Conservation (phyloP, 2,329 filamentous ascomycete species). For the Sordariomycetes sp. region DNA sequence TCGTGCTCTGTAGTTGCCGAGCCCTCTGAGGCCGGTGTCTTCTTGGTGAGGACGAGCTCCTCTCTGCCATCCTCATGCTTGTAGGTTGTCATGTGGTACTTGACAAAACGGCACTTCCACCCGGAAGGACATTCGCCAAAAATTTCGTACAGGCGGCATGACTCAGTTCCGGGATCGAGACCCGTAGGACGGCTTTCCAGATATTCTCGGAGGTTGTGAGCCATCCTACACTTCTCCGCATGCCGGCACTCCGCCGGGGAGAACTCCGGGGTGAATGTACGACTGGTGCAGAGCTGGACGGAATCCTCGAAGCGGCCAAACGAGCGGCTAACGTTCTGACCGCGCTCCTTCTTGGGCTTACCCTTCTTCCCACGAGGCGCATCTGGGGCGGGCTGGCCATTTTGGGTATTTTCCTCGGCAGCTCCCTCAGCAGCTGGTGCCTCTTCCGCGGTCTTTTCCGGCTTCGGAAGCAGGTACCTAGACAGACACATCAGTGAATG, state of each 20-base stretch:
- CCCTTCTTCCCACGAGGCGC: constrained; percentile 19
- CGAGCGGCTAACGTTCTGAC: constrained; percentile 70
- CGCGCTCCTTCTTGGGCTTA: constrained; percentile 30
- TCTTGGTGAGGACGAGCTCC: constrained; percentile 63
- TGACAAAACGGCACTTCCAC: constrained; percentile 90
- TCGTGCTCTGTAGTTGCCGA: constrained; percentile 15
- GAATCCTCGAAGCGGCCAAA: constrained; percentile 75
- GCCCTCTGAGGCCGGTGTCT: constrained; percentile 19
- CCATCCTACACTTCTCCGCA: constrained; percentile 69
- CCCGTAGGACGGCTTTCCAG: constrained; percentile 76
- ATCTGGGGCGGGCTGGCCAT: neutral
- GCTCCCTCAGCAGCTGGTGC: constrained; percentile 22
- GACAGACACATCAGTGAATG: neutral
- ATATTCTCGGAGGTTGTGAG: constrained; percentile 80
- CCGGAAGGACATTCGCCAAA: constrained; percentile 71
- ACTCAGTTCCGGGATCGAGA: constrained; percentile 46
- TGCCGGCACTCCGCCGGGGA: constrained; percentile 68
- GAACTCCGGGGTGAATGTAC: constrained; percentile 65
- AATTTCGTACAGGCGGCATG: constrained; percentile 72
- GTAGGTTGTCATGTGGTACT: constrained; percentile 76
- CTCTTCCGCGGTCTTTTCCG: constrained; percentile 43
- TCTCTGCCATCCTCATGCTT: constrained; percentile 69
- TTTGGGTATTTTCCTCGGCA: constrained; percentile 18
- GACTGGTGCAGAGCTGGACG: constrained; percentile 66
- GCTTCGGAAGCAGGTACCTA: constrained; percentile 22